phyloP scores from a whole-genome alignment of 2,329 filamentous ascomycete genomes.

The Huntiella decipiens region DNA sequence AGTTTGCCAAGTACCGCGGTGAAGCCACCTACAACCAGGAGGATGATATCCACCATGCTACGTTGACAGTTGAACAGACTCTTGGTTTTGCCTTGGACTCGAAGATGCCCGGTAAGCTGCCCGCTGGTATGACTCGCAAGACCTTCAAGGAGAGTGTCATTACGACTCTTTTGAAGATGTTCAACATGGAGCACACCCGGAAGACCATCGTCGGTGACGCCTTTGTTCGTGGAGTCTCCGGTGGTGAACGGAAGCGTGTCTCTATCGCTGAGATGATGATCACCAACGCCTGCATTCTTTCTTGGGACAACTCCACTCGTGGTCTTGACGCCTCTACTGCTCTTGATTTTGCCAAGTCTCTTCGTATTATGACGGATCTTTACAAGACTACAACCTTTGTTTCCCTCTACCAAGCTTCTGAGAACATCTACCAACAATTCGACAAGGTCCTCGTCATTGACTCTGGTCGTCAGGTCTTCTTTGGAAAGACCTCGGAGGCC shows the following conservation, averaged over 20 bases:
- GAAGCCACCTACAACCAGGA: constrained; percentile 77
- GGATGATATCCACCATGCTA: constrained; percentile 71
- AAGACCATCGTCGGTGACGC: constrained; percentile 71
- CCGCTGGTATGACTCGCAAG: constrained; percentile 49
- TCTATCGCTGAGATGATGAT: constrained; percentile 72
- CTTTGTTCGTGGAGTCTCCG: constrained; percentile 63
- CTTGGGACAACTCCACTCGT: constrained; percentile 58
- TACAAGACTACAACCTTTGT: constrained; percentile 74
- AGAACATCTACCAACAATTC: constrained; percentile 61
- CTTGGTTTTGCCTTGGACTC: constrained; percentile 69
- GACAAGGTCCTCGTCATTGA: constrained; percentile 76
- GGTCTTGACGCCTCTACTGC: constrained; percentile 51
- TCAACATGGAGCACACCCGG: constrained; percentile 78
- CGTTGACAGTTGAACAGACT: constrained; percentile 73
- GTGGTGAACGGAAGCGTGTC: constrained; percentile 62
- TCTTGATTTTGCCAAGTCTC: constrained; percentile 46
- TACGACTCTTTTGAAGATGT: constrained; percentile 65
- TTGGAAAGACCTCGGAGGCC: constrained; percentile 48
- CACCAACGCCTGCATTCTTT: constrained; percentile 50
- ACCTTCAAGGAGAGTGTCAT: constrained; percentile 65
- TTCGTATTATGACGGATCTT: constrained; percentile 66
- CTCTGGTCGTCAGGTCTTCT: constrained; percentile 56
- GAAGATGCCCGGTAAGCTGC: constrained; percentile 66
- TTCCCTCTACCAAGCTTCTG: constrained; percentile 68
- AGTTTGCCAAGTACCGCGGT: constrained; percentile 58